Evolutionary conservation across 305 asterid genomes (phyloP), one percentile per base, ranked within the genome.

Genomic region (Euphrasia arctica): DNA sequence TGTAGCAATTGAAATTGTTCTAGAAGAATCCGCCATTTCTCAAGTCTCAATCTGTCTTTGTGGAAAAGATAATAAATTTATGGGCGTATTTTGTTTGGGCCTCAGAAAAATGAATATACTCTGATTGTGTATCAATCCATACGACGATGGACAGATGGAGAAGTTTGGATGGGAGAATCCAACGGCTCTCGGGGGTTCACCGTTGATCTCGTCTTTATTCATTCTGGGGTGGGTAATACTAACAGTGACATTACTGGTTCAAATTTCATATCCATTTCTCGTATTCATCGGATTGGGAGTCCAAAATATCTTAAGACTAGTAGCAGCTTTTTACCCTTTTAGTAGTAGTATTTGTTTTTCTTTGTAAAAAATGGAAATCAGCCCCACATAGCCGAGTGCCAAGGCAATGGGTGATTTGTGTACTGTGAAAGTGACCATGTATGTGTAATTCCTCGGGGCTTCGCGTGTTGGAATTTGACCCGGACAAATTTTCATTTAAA

Each of bases 11-110:
- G 65, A 34, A 14, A 4, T 49, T 63, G 68, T 79, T 82, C 79
- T 75, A 70, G 90, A 63, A 72, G 54, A 62, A 77, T 86, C 87
- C 90, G 96, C 95, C 95, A 86, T 86, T 62, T 67, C 67, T 75
- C 74, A 70, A 59, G 57, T 49, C 55, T 49, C 18, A 49, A 5
- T 15, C 25, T 14, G 54, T 49, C 55, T 49, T 49, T 49, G 15
- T 49, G 7, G 25, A 49, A n/a, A 14, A 41, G 12, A 41, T 41
- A 41, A 41, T 7, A 10, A 1, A 2, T 41, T 41, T 8, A 41
- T 41, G 11, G 12, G 11, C 47, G 11, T 41, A 11, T 9, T 42
- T 42, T 42, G 13, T 42, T 42, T 42, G 48, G 54, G 54, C 54
- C 54, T 12, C 54, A 48, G 14, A n/a, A 48, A 48, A 48, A 48